Base-by-base conservation (phyloP, 495 filamentous ascomycete genomes). In the Penicillium herquei region DNA sequence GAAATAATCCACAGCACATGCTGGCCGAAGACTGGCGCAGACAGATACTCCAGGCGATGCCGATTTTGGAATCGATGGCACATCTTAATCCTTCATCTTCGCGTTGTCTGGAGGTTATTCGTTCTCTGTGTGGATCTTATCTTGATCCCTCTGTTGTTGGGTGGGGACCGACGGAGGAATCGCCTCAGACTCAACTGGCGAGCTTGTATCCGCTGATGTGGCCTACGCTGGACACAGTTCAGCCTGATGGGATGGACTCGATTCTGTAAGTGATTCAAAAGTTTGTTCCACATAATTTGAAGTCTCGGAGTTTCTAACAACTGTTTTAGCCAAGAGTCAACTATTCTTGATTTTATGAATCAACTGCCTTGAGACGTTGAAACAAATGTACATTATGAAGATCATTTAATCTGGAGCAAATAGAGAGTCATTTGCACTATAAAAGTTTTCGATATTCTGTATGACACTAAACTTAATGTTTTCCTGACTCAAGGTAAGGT, bases 271-370 rank as follows among this genome's bases (percentile, higher is more conserved):
- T 51, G 16, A 9, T 37, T 11, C 33, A 35, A 35, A 35, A 35
- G 33, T n/a, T 39, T 14, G 11, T 6, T 39, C 14, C 5, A 12
- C 5, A 11, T 6, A 3, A 14, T 12, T 39, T 14, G n/a, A 43
- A 1, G 3, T n/a, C 1, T 16, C 11, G 2, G 40, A 1, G 11
- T 3, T 54, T 14, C 35, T 49, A 47, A 54, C 49, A 4, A 33
- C 8, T 6, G 10, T 14, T 44, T 30, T 34, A 57, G 57, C 13
- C 61, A 64, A 52, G 41, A 59, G 39, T 60, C 61, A 6, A 60
- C 61, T 11, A 64, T 64, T 34, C 35, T 54, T 10, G 57, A 59
- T 13, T 64, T 64, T 32, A 59, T 64, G 61, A 64, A 64, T n/a
- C 61, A 56, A 32, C 40, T 60, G 1, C 61, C 57, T 3, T 53